These are phyloP conservation scores for Wallacemonas sp. DNA, from an alignment of 208 protist genomes.

Conservation along the genomic window DNA sequence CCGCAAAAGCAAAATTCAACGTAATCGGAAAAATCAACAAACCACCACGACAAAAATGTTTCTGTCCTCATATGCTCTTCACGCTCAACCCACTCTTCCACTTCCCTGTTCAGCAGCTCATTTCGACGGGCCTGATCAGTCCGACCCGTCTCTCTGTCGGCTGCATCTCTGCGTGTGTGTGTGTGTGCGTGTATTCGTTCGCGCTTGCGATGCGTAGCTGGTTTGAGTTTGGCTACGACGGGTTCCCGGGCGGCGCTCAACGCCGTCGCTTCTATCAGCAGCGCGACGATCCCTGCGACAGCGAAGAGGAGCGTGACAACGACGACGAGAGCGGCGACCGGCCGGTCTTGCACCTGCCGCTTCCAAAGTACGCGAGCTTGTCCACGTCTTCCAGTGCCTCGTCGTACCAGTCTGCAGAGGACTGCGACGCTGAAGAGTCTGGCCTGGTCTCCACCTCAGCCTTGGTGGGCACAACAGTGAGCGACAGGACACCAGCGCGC, in stretches of 20 bases:
- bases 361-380: slow-evolving; percentile 17
- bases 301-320: slow-evolving; percentile 79
- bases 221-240: slow-evolving; percentile 86
- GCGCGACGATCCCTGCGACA: slow-evolving; percentile 83
- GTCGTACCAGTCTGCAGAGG: not conserved
- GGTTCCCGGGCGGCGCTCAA: slow-evolving; percentile 74
- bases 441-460: slow-evolving; percentile 12
- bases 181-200: not conserved
- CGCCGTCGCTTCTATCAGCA: slow-evolving; percentile 83
- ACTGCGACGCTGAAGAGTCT: not conserved
- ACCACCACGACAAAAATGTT: too few relatives aligned
- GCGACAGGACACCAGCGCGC: slow-evolving; percentile 33
- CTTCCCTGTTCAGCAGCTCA: too few relatives aligned
- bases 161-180: too few relatives aligned
- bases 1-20: too few relatives aligned
- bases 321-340: slow-evolving; percentile 68
- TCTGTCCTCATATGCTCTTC: too few relatives aligned
- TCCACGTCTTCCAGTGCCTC: slow-evolving; percentile 17
- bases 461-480: slow-evolving; percentile 28
- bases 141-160: too few relatives aligned
- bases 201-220: slow-evolving; percentile 58
- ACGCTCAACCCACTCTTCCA: too few relatives aligned
- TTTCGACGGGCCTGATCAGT: too few relatives aligned
- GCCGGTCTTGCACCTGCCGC: slow-evolving; percentile 33
- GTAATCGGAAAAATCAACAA: too few relatives aligned